These are phyloP conservation scores for Quillaja saponaria DNA, from an alignment of 306 rosid genomes.

Conservation along the genomic window DNA sequence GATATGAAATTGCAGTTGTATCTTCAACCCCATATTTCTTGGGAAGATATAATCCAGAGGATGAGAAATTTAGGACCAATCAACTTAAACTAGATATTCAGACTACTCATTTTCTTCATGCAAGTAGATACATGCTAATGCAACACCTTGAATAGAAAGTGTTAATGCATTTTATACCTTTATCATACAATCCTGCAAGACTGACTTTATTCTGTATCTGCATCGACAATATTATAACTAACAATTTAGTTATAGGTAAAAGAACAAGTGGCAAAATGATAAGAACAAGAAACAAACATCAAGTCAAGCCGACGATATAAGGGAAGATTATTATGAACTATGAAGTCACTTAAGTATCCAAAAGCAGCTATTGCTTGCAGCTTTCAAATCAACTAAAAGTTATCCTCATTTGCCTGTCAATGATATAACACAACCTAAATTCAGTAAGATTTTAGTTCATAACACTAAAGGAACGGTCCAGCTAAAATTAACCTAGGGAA, in stretches of 20 bases:
- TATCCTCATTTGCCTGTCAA: background rate
- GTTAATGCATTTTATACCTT: slow-evolving; percentile 57
- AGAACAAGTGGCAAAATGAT: slow-evolving; percentile 22
- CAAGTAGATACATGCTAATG: slow-evolving; percentile 11
- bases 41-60: background rate
- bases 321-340: background rate
- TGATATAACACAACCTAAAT: background rate
- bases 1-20: background rate
- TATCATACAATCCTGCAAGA: slow-evolving; percentile 93
- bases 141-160: slow-evolving; percentile 22
- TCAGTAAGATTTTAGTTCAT: slow-evolving; percentile 3
- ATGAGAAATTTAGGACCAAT: too few relatives aligned
- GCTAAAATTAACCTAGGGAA: too few relatives aligned
- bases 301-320: slow-evolving; percentile 8
- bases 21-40: slow-evolving; percentile 16
- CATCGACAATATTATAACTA: slow-evolving; percentile 31
- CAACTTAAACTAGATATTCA: too few relatives aligned
- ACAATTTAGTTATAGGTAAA: slow-evolving; percentile 29
- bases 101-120: too few relatives aligned
- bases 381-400: background rate
- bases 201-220: slow-evolving; percentile 66
- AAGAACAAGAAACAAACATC: slow-evolving; percentile 2
- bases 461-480: background rate
- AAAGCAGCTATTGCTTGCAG: background rate
- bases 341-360: too few relatives aligned